Evolutionary conservation across 495 filamentous ascomycete genomes (phyloP).

Genomic region (Podospora pseudopauciseta): DNA sequence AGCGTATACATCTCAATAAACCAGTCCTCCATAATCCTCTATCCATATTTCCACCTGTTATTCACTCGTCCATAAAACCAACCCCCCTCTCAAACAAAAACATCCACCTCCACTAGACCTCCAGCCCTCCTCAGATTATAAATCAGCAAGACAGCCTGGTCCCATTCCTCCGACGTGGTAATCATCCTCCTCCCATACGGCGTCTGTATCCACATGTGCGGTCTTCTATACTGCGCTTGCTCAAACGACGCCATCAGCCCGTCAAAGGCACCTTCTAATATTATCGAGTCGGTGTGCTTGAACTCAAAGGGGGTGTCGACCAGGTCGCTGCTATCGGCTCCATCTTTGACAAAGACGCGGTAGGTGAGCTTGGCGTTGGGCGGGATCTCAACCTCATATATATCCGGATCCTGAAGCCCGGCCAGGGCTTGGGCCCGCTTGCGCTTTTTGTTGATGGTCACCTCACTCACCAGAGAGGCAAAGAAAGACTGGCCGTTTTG

Average conservation of each 20-base stretch:
- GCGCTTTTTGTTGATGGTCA: constrained; percentile 16
- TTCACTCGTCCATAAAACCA: too few relatives aligned
- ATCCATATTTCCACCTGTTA: too few relatives aligned
- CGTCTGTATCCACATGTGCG: constrained; percentile 17
- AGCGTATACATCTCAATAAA: too few relatives aligned
- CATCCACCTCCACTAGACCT: constrained; percentile 20
- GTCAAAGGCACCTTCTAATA: constrained; percentile 16
- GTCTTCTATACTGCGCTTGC: constrained; percentile 10
- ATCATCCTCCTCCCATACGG: constrained; percentile 11
- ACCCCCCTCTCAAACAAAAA: constrained; percentile 17
- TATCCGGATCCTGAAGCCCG: neutral
- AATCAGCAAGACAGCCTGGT: constrained; percentile 14
- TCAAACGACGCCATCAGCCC: constrained; percentile 17
- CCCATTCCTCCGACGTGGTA: constrained; percentile 17
- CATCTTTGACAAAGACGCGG: constrained; percentile 21
- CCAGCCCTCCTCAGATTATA: constrained; percentile 20
- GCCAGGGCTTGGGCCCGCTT: constrained; percentile 4
- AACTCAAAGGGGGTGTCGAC: constrained; percentile 3
- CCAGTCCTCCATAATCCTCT: too few relatives aligned
- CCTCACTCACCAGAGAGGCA: constrained; percentile 15
- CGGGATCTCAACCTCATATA: constrained; percentile 21
- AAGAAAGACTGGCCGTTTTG: constrained; percentile 11
- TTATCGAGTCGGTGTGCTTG: constrained; percentile 15
- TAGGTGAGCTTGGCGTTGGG: constrained; percentile 23
- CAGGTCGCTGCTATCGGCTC: constrained; percentile 15